Evolutionary conservation across 192 early-diverging fungal genomes (phyloP).

Genomic region (Backusella tarrabulga): DNA sequence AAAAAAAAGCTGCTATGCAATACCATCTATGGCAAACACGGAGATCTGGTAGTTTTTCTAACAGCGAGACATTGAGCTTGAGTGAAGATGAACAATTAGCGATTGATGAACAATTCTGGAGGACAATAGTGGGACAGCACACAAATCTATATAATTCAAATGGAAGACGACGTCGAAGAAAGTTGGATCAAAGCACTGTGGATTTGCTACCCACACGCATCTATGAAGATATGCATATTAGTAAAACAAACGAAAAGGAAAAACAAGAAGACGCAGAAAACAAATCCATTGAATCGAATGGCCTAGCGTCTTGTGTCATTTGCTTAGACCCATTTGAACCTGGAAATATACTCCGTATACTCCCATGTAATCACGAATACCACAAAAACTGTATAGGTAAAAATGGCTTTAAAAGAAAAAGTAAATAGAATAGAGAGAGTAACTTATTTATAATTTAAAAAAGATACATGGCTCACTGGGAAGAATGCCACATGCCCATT

Average conservation of each 20-base stretch:
- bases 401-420: neutral
- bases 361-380: neutral
- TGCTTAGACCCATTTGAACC: neutral
- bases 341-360: neutral
- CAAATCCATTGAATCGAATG: neutral
- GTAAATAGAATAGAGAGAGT: neutral
- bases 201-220: neutral
- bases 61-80: neutral
- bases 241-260: neutral
- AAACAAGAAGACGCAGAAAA: neutral
- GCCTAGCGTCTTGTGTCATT: neutral
- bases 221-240: neutral
- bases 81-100: neutral
- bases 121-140: neutral
- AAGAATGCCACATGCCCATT: neutral
- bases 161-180: neutral
- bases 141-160: neutral
- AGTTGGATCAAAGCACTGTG: neutral
- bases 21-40: neutral
- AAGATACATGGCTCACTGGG: neutral
- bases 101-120: constrained; percentile 4
- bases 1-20: neutral
- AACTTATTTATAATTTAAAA: neutral
- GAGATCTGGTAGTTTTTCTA: neutral
- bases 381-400: neutral